Evolutionary conservation across 2,329 filamentous ascomycete species (phyloP).

Genomic region (Fusarium equiseti): DNA sequence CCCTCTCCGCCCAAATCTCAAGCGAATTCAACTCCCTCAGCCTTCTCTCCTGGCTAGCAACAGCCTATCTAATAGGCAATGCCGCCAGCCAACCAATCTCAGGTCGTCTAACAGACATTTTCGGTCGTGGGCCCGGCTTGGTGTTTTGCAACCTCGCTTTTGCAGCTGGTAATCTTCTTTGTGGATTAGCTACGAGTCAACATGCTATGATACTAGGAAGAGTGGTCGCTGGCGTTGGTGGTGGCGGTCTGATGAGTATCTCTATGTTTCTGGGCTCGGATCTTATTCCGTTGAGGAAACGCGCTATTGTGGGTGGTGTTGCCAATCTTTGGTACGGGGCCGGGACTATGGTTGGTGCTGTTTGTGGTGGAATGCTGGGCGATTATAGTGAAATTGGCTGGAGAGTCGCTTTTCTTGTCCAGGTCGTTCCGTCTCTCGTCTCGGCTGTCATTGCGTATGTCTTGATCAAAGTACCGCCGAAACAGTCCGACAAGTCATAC

Average conservation of each 20-base stretch:
- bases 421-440: not conserved
- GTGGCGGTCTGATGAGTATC: constrained; percentile 77
- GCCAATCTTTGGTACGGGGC: constrained; percentile 7
- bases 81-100: constrained; percentile 73
- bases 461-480: constrained; percentile 68
- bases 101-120: constrained; percentile 84
- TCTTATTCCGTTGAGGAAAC: constrained; percentile 72
- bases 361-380: constrained; percentile 8
- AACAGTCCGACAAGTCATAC: constrained; percentile 72
- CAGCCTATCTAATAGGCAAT: constrained; percentile 84
- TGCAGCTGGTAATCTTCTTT: constrained; percentile 78
- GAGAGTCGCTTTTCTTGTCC: constrained; percentile 4
- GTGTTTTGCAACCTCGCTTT: constrained; percentile 81
- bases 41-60: constrained; percentile 83
- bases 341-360: constrained; percentile 1
- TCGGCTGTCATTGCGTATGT: not conserved
- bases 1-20: constrained; percentile 81
- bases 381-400: constrained; percentile 3
- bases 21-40: constrained; percentile 80
- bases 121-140: constrained; percentile 77
- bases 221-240: constrained; percentile 80
- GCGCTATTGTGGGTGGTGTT: not conserved
- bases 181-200: constrained; percentile 74
- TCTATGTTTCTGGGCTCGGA: constrained; percentile 72
- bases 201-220: constrained; percentile 77